Percentiles rank a stretch among this genome's conserved stretches.
phyloP scores from a whole-genome alignment of 768 basidiomycete species.

The Lentinula boryana region DNA sequence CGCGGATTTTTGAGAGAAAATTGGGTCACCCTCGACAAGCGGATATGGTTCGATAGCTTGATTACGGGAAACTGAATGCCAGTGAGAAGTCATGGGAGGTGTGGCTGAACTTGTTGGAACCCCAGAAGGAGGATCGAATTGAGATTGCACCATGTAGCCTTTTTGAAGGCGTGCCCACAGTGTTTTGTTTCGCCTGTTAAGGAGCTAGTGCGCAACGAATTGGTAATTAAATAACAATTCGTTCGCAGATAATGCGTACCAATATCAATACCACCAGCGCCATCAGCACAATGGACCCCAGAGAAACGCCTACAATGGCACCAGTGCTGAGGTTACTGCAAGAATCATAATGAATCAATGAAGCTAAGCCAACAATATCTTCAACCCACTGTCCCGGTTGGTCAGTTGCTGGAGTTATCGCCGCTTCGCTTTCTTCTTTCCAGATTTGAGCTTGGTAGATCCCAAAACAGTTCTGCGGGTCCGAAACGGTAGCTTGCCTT shows the following conservation, averaged over 20 bases:
- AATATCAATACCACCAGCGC: conserved; percentile 11
- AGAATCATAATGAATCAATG: too few relatives aligned
- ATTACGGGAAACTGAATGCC: background rate
- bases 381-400: background rate
- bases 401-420: background rate
- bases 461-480: conserved; percentile 10
- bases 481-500: background rate
- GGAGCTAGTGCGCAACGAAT: conserved; percentile 10
- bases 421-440: background rate
- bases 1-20: background rate
- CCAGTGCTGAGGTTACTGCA: conserved; percentile 4
- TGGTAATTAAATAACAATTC: background rate
- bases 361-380: too few relatives aligned
- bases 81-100: background rate
- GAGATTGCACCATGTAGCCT: conserved; percentile 23
- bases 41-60: background rate
- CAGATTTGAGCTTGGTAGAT: conserved; percentile 27
- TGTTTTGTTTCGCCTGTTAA: conserved; percentile 18
- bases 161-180: conserved; percentile 19
- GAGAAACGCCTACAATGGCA: conserved; percentile 11
- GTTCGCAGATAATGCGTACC: conserved; percentile 9
- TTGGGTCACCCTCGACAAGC: background rate
- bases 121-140: conserved; percentile 14
- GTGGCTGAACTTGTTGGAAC: background rate
- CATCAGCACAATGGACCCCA: conserved; percentile 10